Conservation (phyloP, 1,284 basidiomycete species). For the Erythrobasidium hasegawianum region DNA sequence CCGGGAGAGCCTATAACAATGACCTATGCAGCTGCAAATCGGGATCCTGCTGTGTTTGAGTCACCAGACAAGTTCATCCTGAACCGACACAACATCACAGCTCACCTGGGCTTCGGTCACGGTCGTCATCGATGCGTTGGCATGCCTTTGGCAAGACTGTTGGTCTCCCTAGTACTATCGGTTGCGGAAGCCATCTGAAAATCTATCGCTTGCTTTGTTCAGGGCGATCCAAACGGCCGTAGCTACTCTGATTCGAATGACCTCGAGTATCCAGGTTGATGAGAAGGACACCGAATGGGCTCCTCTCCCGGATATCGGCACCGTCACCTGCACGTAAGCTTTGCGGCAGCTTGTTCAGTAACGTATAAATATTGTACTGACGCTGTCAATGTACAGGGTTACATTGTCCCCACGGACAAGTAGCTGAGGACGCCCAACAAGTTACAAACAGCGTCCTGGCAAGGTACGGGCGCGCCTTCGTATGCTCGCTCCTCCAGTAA, state of each 20-base stretch:
- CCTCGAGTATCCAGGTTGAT: neutral
- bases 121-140: conserved; percentile 32
- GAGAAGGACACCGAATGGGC: neutral
- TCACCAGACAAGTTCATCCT: conserved; percentile 29
- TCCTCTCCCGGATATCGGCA: neutral
- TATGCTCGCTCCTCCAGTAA: too few species aligned
- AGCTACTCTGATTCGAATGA: neutral
- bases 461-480: too few species aligned
- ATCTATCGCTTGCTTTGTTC: neutral
- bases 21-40: conserved; percentile 34
- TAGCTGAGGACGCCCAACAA: too few species aligned
- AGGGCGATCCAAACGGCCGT: neutral
- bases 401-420: too few species aligned
- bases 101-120: conserved; percentile 32
- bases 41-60: conserved; percentile 28
- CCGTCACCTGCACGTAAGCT: neutral
- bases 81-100: conserved; percentile 23
- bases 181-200: neutral
- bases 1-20: conserved; percentile 34
- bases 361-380: too few species aligned
- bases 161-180: neutral
- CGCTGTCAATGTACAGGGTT: too few species aligned
- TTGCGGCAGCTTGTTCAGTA: too few species aligned
- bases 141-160: conserved; percentile 22
- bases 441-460: too few species aligned